Evolutionary conservation across 768 basidiomycete species (phyloP).

Genomic region (Termitomyces sp.): DNA sequence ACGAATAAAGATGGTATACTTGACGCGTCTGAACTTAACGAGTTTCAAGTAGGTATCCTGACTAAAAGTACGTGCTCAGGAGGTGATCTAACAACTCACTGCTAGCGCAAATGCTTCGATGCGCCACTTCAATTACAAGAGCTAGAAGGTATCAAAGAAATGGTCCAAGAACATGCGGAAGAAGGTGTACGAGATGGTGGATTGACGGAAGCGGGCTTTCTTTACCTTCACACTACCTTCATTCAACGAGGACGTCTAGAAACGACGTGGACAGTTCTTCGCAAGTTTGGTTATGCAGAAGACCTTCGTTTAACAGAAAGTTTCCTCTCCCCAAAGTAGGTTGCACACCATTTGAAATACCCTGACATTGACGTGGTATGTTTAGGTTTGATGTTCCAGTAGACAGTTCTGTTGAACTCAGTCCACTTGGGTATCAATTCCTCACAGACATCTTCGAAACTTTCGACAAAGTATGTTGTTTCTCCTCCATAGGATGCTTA

Average conservation of each 20-base stretch:
- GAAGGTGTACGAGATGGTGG: slow-evolving; percentile 75
- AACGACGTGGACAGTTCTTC: slow-evolving; percentile 95
- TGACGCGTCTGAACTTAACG: slow-evolving; percentile 88
- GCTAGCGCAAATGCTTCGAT: slow-evolving; percentile 91
- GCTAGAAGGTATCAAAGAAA: slow-evolving; percentile 92
- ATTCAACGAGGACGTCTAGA: slow-evolving; percentile 94
- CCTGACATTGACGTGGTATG: background rate
- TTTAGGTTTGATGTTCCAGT: slow-evolving; percentile 85
- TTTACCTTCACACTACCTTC: slow-evolving; percentile 94
- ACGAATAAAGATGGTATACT: slow-evolving; percentile 91
- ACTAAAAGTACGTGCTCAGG: background rate
- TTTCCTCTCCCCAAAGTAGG: slow-evolving; percentile 87
- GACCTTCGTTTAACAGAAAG: slow-evolving; percentile 85
- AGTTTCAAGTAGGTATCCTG: slow-evolving; percentile 77
- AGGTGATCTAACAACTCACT: slow-evolving; percentile 8
- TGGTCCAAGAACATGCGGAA: slow-evolving; percentile 78
- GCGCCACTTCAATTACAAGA: slow-evolving; percentile 90
- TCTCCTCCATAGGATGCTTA: background rate
- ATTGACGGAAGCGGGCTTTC: slow-evolving; percentile 88
- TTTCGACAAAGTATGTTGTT: slow-evolving; percentile 73
- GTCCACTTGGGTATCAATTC: slow-evolving; percentile 93
- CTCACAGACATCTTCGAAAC: slow-evolving; percentile 95
- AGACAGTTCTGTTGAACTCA: slow-evolving; percentile 94
- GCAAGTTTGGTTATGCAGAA: slow-evolving; percentile 95
- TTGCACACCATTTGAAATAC: slow-evolving; percentile 10